Evolutionary conservation across 768 basidiomycete genomes (phyloP).

Genomic region (Lenzites betulinus): DNA sequence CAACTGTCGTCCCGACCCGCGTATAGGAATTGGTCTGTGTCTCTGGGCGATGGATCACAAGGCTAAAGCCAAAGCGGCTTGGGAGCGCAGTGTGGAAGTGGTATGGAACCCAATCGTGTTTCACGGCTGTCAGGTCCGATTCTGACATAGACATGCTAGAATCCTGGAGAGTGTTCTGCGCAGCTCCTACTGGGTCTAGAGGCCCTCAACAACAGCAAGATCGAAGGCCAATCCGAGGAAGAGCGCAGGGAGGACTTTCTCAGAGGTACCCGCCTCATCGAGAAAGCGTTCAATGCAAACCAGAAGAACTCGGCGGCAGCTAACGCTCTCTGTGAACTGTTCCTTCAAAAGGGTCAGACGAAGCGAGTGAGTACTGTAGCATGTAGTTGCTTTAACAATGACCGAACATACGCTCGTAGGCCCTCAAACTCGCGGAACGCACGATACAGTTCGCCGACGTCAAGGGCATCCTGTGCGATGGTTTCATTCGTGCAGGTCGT

Average conservation of each 20-base stretch:
- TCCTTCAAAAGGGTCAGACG: constrained; percentile 69
- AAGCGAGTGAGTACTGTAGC: constrained; percentile 48
- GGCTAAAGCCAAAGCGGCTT: constrained; percentile 80
- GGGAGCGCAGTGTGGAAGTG: constrained; percentile 86
- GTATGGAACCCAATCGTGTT: no score
- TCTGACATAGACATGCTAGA: constrained; percentile 44
- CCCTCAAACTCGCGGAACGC: constrained; percentile 90
- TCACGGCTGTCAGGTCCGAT: no score
- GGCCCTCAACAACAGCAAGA: constrained; percentile 83
- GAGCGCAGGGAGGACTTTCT: constrained; percentile 64
- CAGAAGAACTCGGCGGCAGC: constrained; percentile 80
- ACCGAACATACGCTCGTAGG: constrained; percentile 43
- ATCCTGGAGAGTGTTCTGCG: constrained; percentile 77
- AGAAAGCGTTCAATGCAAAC: constrained; percentile 79
- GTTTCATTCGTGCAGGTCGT: constrained; percentile 81
- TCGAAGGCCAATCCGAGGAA: constrained; percentile 59
- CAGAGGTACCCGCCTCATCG: constrained; percentile 67
- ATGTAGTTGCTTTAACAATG: neutral
- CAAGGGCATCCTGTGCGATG: constrained; percentile 79
- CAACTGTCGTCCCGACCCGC: constrained; percentile 83
- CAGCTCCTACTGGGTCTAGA: constrained; percentile 84
- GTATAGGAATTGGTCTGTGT: constrained; percentile 94
- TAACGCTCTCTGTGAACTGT: constrained; percentile 79
- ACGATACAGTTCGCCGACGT: constrained; percentile 95
- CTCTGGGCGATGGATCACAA: constrained; percentile 88